Percentiles rank a stretch among this genome's conserved stretches.
Conservation (phyloP, 2,329 filamentous ascomycete genomes). For the Aspergillus felis region DNA sequence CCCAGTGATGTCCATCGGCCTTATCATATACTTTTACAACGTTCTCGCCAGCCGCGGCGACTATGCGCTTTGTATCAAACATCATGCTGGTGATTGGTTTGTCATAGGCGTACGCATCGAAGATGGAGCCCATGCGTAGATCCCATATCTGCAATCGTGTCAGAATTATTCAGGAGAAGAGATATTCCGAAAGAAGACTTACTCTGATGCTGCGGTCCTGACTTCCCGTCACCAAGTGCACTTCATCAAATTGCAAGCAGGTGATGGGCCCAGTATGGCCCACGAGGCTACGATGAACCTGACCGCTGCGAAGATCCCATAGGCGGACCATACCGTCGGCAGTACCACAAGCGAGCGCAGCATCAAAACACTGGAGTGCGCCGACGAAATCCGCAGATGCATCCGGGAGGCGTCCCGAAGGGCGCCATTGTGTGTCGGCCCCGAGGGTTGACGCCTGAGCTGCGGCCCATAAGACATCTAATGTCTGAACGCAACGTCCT, state of each 20-base stretch:
- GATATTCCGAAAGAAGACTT: constrained; percentile 40
- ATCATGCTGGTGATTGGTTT: constrained; percentile 91
- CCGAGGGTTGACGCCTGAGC: constrained; percentile 75
- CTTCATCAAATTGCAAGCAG: constrained; percentile 91
- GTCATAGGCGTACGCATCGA: constrained; percentile 94
- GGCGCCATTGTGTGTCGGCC: constrained; percentile 65
- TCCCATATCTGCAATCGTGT: constrained; percentile 79
- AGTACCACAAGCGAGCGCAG: constrained; percentile 90
- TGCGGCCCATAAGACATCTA: constrained; percentile 97
- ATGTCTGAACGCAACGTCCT: constrained; percentile 93
- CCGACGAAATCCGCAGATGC: constrained; percentile 86
- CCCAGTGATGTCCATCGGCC: constrained; percentile 91
- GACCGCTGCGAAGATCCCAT: constrained; percentile 94
- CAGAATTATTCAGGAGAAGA: background rate
- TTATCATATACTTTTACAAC: constrained; percentile 99
- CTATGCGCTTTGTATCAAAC: constrained; percentile 89
- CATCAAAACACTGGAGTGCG: constrained; percentile 91
- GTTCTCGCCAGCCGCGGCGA: constrained; percentile 82
- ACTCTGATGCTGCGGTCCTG: constrained; percentile 90
- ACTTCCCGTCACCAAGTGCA: constrained; percentile 90
- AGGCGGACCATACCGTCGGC: constrained; percentile 95
- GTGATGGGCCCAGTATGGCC: constrained; percentile 95
- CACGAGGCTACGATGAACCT: constrained; percentile 93
- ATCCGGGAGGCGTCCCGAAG: constrained; percentile 59
- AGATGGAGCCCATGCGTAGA: constrained; percentile 89